Base-by-base conservation (phyloP, 2,329 filamentous ascomycete species). In the Juglanconis sp. region DNA sequence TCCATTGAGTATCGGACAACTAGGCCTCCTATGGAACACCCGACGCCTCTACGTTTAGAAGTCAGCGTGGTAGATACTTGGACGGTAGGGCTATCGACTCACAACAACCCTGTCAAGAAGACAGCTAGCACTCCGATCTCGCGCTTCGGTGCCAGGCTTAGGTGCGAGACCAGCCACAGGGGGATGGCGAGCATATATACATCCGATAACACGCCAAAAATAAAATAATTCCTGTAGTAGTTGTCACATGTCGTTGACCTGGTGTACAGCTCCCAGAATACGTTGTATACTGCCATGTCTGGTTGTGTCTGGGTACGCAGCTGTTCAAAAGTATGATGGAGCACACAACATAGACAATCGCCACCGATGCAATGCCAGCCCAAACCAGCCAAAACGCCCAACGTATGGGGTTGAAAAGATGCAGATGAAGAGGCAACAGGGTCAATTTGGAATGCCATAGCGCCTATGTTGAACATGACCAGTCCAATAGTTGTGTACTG, bases 91-190 rank as follows among this genome's bases (percentile, higher is more conserved):
- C 1, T 7, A 15, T 6, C 31, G 31, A 32, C 53, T 40, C 7
- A 56, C 53, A 56, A 32, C 3, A 56, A 1, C 2, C 53, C 44
- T 13, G 53, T 49, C 13, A 36, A 5, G 10, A 56, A 56, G 1
- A 49, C 53, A 49, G n/a, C 34, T 30, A 49, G 24, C 4, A 49
- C 53, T 30, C 53, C 53, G n/a, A 56, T n/a, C 53, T 56, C 49
- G 11, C 53, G 53, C 44, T 56, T 56, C 5, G 5, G 5, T 48
- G 42, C 32, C 10, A 56, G 44, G 17, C 13, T 49, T 11, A 56
- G 9, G 3, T 49, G 42, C 8, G 46, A 56, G 7, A 56, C 17
- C 4, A 49, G 46, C 53, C 53, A 56, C 34, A 56, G 34, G n/a
- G 53, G 53, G 34, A 56, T 56, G 17, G 2, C 44, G 4, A 56